phyloP scores from a whole-genome alignment of 768 basidiomycete species.

The Kockovaella imperatae region DNA sequence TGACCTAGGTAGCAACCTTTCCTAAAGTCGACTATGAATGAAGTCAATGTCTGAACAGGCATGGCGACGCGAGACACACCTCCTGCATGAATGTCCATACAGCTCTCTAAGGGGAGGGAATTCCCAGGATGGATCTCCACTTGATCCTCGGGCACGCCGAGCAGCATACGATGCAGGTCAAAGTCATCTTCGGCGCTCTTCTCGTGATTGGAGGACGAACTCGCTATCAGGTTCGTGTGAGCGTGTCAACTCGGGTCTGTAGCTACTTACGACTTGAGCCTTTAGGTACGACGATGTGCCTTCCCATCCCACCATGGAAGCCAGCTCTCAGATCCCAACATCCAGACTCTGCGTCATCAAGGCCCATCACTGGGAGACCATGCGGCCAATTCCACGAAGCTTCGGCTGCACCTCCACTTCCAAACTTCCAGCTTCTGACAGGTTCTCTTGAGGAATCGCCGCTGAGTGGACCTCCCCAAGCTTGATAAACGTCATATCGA shows the following conservation, averaged over 20 bases:
- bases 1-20: conserved; percentile 99
- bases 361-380: conserved; percentile 50
- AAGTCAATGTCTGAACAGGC: too few relatives aligned
- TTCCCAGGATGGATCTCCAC: conserved; percentile 66
- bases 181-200: conserved; percentile 47
- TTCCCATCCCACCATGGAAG: conserved; percentile 59
- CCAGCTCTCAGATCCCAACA: conserved; percentile 45
- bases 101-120: conserved; percentile 88
- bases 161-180: conserved; percentile 65
- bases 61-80: conserved; percentile 63
- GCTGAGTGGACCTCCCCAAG: conserved; percentile 49
- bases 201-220: conserved; percentile 10
- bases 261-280: conserved; percentile 63
- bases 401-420: conserved; percentile 68
- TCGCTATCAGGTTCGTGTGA: too few relatives aligned
- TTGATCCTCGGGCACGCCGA: conserved; percentile 81
- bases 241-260: too few relatives aligned
- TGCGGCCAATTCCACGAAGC: conserved; percentile 58
- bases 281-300: conserved; percentile 60
- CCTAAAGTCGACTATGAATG: conserved; percentile 72
- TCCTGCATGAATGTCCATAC: conserved; percentile 89
- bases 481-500: conserved; percentile 72
- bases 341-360: conserved; percentile 32
- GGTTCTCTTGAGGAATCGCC: conserved; percentile 40
- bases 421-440: conserved; percentile 52